These are phyloP conservation scores for Cupressus sempervirens DNA, from an alignment of 75 land plant species.

Conservation along the genomic window DNA sequence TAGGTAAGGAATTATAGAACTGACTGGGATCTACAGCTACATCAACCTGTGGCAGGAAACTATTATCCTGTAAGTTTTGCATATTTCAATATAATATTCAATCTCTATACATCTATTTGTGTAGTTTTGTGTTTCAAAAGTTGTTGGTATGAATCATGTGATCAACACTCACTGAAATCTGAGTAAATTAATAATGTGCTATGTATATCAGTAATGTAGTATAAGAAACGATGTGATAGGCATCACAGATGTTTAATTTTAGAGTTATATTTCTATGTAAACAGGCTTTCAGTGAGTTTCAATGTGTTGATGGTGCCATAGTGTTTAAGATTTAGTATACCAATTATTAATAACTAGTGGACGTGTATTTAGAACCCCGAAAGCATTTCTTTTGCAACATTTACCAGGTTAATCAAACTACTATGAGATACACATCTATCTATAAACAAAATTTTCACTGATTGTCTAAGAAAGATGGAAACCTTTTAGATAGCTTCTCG, in stretches of 20 bases:
- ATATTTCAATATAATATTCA: background rate
- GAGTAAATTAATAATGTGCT: background rate
- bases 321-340: background rate
- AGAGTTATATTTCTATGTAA: background rate
- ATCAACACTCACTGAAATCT: background rate
- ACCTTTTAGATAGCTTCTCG: background rate
- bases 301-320: background rate
- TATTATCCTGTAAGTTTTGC: slow-evolving; percentile 62
- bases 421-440: background rate
- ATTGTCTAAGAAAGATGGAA: background rate
- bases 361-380: background rate
- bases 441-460: background rate
- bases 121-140: background rate
- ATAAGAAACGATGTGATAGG: too few species aligned
- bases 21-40: slow-evolving; percentile 63
- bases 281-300: background rate
- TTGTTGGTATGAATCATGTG: background rate
- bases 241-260: background rate
- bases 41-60: slow-evolving; percentile 74
- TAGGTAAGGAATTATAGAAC: slow-evolving; percentile 66
- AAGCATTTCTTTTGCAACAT: background rate
- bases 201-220: background rate
- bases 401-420: background rate
- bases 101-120: background rate
- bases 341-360: background rate